A percentile compares a stretch with the other conserved stretches of the same genome.
phyloP scores from a whole-genome alignment of 2,329 filamentous ascomycete genomes.

The Penicillium sp. region DNA sequence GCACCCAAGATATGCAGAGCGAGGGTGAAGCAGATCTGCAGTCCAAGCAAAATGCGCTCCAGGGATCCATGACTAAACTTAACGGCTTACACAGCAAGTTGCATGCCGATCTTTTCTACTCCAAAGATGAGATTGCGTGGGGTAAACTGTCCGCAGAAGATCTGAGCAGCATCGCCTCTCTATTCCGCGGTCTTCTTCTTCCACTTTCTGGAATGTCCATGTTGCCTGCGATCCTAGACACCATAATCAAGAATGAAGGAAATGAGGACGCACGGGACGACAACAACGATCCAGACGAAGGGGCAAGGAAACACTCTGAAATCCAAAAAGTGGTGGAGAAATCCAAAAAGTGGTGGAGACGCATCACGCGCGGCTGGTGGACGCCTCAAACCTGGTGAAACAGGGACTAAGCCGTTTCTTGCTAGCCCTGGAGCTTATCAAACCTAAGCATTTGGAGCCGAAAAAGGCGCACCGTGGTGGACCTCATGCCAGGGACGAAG shows the following conservation, averaged over 20 bases:
- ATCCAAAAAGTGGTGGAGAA: constrained; percentile 28
- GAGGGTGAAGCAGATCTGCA: constrained; percentile 11
- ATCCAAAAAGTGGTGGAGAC: constrained; percentile 27
- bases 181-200: constrained; percentile 62
- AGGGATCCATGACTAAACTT: constrained; percentile 44
- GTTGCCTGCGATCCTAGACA: constrained; percentile 65
- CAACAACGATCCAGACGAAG: constrained; percentile 9
- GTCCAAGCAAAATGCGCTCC: constrained; percentile 24
- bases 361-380: constrained; percentile 50
- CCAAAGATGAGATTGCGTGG: constrained; percentile 70
- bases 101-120: constrained; percentile 65
- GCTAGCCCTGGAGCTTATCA: constrained; percentile 49
- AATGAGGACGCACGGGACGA: constrained; percentile 1
- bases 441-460: constrained; percentile 24
- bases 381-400: constrained; percentile 60
- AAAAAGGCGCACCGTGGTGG: constrained; percentile 44
- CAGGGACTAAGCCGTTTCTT: constrained; percentile 63
- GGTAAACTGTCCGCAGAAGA: constrained; percentile 68
- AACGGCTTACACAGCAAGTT: constrained; percentile 63
- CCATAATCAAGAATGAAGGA: constrained; percentile 27
- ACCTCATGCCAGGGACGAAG: constrained; percentile 38
- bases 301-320: constrained; percentile 15
- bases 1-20: constrained; percentile 9
- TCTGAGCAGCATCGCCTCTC: constrained; percentile 57
- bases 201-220: constrained; percentile 67